phyloP scores from a whole-genome alignment of 345 rosid genomes.

The Lenwebbia sp. region DNA sequence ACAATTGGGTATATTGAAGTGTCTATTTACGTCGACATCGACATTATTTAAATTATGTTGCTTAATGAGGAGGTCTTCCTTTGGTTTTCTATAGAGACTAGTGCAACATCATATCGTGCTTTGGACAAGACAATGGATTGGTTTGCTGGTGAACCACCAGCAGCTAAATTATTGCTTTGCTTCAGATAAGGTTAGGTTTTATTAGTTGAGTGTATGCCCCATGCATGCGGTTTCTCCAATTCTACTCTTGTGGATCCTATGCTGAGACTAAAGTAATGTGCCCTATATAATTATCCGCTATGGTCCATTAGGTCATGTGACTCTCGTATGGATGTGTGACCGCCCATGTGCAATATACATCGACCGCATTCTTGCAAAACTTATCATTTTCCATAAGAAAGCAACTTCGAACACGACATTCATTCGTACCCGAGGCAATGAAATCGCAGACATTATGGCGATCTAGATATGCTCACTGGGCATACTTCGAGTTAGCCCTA shows the following conservation, averaged over 20 bases:
- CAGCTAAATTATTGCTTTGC: neutral
- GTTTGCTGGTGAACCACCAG: constrained; percentile 1
- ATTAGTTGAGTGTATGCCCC: neutral
- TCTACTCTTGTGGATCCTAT: neutral
- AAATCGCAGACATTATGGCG: neutral
- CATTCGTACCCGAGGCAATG: neutral
- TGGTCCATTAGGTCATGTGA: neutral
- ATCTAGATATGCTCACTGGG: neutral
- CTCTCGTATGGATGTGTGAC: neutral
- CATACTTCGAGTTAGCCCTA: neutral
- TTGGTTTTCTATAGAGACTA: neutral
- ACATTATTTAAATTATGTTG: neutral
- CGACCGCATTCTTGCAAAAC: neutral
- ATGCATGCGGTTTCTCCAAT: neutral
- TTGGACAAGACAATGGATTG: neutral
- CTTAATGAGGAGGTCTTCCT: neutral
- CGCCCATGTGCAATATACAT: neutral
- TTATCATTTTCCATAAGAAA: neutral
- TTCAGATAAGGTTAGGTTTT: neutral
- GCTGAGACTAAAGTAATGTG: neutral
- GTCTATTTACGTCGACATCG: neutral
- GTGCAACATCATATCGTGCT: neutral
- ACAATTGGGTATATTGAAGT: neutral
- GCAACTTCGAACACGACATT: neutral
- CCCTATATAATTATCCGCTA: neutral